Evolutionary conservation across 352 stramenopile genomes (phyloP).

Genomic region (Phytophthora podocarpi): DNA sequence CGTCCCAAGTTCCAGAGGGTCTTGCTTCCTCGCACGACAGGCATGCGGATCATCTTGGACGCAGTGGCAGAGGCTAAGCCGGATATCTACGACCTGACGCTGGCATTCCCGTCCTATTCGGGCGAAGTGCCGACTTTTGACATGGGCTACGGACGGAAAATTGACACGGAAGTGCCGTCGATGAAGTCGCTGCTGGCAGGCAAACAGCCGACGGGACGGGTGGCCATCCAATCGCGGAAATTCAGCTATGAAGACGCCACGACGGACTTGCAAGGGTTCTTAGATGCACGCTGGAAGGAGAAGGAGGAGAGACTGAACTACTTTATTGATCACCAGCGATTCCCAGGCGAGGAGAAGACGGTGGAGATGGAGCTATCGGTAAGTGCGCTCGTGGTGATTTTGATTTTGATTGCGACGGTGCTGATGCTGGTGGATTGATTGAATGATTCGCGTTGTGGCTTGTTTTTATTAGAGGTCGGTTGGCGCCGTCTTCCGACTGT

Average conservation of each 20-base stretch:
- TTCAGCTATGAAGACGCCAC: constrained; percentile 66
- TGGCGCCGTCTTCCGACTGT: constrained; percentile 70
- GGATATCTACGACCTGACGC: constrained; percentile 94
- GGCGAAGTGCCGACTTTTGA: constrained; percentile 88
- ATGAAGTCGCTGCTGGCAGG: constrained; percentile 78
- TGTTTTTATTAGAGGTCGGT: constrained; percentile 55
- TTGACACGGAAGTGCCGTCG: constrained; percentile 82
- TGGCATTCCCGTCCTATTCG: constrained; percentile 86
- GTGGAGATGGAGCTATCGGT: constrained; percentile 49
- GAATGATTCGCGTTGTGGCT: not conserved
- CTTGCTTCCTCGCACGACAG: constrained; percentile 91
- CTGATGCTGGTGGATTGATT: constrained; percentile 13
- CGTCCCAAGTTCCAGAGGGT: constrained; percentile 92
- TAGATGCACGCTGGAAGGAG: constrained; percentile 75
- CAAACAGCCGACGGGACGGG: constrained; percentile 43
- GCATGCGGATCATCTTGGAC: constrained; percentile 93
- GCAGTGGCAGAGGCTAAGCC: constrained; percentile 83
- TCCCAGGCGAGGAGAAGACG: constrained; percentile 36
- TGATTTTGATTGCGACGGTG: not conserved
- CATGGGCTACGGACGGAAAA: constrained; percentile 88
- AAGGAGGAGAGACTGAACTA: constrained; percentile 79
- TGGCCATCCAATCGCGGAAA: constrained; percentile 68
- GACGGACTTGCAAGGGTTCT: constrained; percentile 57
- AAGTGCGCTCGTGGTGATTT: not conserved
- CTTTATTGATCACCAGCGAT: constrained; percentile 79